A percentile compares a stretch with the other conserved stretches of the same genome.
Conservation (phyloP, 73 alveolate genomes). For the Paramecium octaurelia region DNA sequence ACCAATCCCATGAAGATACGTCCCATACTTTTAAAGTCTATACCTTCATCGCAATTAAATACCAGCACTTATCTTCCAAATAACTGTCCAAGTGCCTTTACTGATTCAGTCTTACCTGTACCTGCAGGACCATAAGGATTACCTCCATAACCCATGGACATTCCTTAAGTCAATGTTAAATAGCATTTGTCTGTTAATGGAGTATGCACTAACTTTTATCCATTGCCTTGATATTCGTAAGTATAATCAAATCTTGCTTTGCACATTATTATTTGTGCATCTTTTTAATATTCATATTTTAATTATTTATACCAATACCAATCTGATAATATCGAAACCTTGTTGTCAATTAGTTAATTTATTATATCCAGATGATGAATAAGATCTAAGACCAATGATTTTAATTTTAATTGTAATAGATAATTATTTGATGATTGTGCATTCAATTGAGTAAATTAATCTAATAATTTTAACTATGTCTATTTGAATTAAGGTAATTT, state of each 20-base stretch:
- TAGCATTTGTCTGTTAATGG: constrained; percentile 99
- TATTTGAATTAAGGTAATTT: constrained; percentile 81
- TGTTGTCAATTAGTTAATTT: constrained; percentile 81
- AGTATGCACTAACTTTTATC: constrained; percentile 99
- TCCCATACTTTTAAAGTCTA: constrained; percentile 99
- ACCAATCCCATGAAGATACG: constrained; percentile 99
- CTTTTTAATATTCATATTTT: constrained; percentile 84
- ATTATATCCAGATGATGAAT: constrained; percentile 98
- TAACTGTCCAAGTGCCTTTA: constrained; percentile 99
- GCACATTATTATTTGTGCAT: constrained; percentile 91
- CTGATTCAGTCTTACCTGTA: constrained; percentile 99
- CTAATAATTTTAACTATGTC: constrained; percentile 68
- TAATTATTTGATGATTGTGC: constrained; percentile 85
- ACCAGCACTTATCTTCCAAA: constrained; percentile 99
- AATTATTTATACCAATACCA: constrained; percentile 99
- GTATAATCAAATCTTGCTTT: constrained; percentile 97
- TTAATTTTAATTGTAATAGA: constrained; percentile 78
- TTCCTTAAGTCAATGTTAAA: constrained; percentile 98
- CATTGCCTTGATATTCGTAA: constrained; percentile 99
- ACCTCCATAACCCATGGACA: constrained; percentile 99
- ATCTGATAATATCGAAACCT: constrained; percentile 82
- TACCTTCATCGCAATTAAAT: constrained; percentile 99
- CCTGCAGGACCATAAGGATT: constrained; percentile 99
- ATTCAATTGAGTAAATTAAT: constrained; percentile 71
- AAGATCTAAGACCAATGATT: constrained; percentile 96